Base-by-base conservation (phyloP, 306 rosid genomes). In the Quillaja saponaria region DNA sequence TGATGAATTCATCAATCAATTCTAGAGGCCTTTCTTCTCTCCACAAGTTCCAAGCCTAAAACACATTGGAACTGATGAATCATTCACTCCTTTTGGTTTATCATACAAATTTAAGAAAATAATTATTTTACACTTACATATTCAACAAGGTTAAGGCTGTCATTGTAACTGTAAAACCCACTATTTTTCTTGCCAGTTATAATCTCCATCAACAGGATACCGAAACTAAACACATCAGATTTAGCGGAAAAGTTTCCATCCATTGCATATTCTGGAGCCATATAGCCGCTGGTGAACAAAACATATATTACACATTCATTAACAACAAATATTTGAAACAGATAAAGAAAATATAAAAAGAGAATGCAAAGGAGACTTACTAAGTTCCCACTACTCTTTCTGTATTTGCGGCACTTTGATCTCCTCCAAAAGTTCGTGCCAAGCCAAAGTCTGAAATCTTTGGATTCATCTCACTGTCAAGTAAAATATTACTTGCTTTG, bases 11-110 rank as follows among this genome's bases (percentile, higher is more conserved):
- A 45, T 77, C 78, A 13, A 69, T 19, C 10, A 81, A 31, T 28
- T 57, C 82, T 5, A 16, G 10, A 0, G 56, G 7, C n/a, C 76
- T 55, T 10, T 61, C 75, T 52, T 61, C 77, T 38, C 40, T 66
- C 80, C 82, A 76, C 15, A 81, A 13, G 3, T 34, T 31, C 80
- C 85, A 73, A 1, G 80, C 80, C 82, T 77, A 34, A 9, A 12
- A n/a, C 45, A 45, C 1, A 14, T 21, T 35, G 31, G 4, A 25
- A 25, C 31, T 25, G 31, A 25, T 25, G 31, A 25, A 12, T 39
- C 12, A 39, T 8, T 39, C 44, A 39, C 12, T 39, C 2, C 44
- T 8, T 12, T 39, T 39, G 44, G 12, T 8, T 39, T 12, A 12
- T 8, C 12, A 2, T 7, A 39, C 12, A 8, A 12, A 39, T 8